A percentile compares a stretch with the other conserved stretches of the same genome.
These are phyloP conservation scores for Eucalyptus grandis DNA, from an alignment of 345 rosid genomes.

Conservation along the genomic window DNA sequence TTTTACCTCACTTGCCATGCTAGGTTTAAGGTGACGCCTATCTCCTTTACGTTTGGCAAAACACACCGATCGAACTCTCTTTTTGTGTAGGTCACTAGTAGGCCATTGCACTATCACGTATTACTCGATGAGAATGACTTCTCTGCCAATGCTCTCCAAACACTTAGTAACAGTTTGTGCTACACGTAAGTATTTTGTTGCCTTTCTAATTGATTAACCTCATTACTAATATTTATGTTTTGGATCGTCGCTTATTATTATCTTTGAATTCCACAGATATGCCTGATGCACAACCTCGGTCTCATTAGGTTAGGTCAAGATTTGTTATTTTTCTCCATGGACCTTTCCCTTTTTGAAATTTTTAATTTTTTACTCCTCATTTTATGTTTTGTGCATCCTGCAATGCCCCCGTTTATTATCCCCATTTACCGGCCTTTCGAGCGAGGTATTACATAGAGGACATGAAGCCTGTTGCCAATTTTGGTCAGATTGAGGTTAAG, in stretches of 20 bases:
- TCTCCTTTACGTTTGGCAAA: background rate
- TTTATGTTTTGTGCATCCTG: too few species aligned
- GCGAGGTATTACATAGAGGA: too few species aligned
- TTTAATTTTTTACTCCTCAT: too few species aligned
- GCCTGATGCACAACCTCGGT: conserved; percentile 68
- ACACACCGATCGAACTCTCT: background rate
- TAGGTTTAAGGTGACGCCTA: conserved; percentile 29
- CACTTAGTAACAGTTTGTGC: conserved; percentile 47
- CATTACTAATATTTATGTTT: background rate
- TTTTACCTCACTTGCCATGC: conserved; percentile 50
- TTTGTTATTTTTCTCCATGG: background rate
- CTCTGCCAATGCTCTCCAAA: conserved; percentile 36
- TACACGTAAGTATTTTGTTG: conserved; percentile 1
- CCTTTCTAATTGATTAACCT: background rate
- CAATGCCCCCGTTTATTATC: too few species aligned
- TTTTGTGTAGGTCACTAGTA: conserved; percentile 50
- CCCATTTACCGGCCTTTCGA: too few species aligned
- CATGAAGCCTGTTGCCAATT: too few species aligned
- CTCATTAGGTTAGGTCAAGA: conserved; percentile 27
- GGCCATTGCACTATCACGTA: conserved; percentile 64
- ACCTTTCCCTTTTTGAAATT: too few species aligned
- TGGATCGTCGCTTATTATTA: background rate
- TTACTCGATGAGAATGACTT: conserved; percentile 52
- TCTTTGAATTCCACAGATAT: conserved; percentile 9
- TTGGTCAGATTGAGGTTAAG: too few species aligned